Conservation (phyloP, 2,329 filamentous ascomycete genomes). For the Pyrenophora teres region DNA sequence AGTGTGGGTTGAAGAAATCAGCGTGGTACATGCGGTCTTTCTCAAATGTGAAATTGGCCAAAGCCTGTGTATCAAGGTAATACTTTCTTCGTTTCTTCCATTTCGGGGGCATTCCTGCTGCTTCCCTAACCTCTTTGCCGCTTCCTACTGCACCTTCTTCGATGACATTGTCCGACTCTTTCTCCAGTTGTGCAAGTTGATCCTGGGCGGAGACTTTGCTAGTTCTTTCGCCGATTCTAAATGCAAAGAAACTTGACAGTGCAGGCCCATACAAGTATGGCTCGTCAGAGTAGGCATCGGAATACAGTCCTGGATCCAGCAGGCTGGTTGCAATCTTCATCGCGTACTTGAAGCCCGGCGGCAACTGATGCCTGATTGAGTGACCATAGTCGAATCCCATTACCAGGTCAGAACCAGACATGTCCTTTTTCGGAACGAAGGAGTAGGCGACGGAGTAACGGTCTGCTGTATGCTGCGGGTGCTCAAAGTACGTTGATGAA, state of each 20-base stretch:
- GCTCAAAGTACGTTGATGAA: constrained; percentile 38
- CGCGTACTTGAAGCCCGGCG: constrained; percentile 44
- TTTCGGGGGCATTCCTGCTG: constrained; percentile 43
- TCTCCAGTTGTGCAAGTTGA: constrained; percentile 29
- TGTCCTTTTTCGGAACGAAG: constrained; percentile 42
- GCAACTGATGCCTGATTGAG: constrained; percentile 43
- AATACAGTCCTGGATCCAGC: constrained; percentile 44
- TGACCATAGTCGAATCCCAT: constrained; percentile 47
- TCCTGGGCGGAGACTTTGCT: constrained; percentile 22
- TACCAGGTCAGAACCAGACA: constrained; percentile 38
- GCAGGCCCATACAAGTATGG: constrained; percentile 47
- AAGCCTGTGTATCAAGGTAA: constrained; percentile 45
- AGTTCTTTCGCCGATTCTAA: constrained; percentile 38
- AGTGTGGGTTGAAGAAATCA: constrained; percentile 56
- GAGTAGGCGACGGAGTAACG: constrained; percentile 46
- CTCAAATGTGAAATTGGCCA: constrained; percentile 50
- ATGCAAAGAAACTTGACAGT: constrained; percentile 42
- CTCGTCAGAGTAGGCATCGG: constrained; percentile 45
- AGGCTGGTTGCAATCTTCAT: constrained; percentile 45
- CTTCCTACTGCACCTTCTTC: constrained; percentile 50
- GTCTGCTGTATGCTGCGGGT: constrained; percentile 40
- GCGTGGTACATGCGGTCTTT: constrained; percentile 51
- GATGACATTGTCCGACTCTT: constrained; percentile 37
- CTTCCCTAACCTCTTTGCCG: constrained; percentile 39
- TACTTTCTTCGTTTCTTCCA: constrained; percentile 53